Conservation (phyloP, 345 rosid species). For the Pelargonium nanum region DNA sequence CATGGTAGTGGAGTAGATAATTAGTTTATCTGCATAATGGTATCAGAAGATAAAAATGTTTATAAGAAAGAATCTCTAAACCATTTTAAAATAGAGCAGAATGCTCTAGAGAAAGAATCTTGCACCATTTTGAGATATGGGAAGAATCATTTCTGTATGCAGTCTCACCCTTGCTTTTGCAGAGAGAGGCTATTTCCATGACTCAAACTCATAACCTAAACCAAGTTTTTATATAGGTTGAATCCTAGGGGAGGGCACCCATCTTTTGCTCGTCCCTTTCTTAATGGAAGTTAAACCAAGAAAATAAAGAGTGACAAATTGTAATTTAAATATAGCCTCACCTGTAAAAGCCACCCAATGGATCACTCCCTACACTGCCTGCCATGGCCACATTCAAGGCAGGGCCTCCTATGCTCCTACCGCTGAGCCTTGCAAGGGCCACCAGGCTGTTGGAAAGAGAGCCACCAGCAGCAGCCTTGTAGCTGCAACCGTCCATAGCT, state of each 20-base stretch:
- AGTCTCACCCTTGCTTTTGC: no score
- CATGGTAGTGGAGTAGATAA: slow-evolving; percentile 5
- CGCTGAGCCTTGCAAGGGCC: slow-evolving; percentile 78
- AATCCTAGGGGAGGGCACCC: no score
- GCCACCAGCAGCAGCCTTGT: slow-evolving; percentile 97
- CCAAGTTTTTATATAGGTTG: no score
- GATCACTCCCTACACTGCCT: slow-evolving; percentile 83
- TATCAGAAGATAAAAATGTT: no score
- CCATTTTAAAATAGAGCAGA: neutral
- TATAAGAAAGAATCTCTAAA: neutral
- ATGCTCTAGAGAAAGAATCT: neutral
- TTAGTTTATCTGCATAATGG: no score
- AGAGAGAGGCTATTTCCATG: no score
- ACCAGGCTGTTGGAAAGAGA: slow-evolving; percentile 89
- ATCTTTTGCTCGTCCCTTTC: no score
- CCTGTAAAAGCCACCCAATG: slow-evolving; percentile 92
- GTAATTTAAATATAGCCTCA: slow-evolving; percentile 12
- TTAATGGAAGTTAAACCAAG: no score
- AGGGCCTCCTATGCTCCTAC: slow-evolving; percentile 44
- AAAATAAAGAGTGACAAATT: no score
- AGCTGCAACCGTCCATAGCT: slow-evolving; percentile 98
- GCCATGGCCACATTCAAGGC: slow-evolving; percentile 77
- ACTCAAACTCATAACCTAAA: no score
- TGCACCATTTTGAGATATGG: no score
- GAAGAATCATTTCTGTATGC: neutral